These are phyloP conservation scores for Syncephalastrum contaminatum DNA, from an alignment of 371 early-diverging fungal species.

Conservation along the genomic window DNA sequence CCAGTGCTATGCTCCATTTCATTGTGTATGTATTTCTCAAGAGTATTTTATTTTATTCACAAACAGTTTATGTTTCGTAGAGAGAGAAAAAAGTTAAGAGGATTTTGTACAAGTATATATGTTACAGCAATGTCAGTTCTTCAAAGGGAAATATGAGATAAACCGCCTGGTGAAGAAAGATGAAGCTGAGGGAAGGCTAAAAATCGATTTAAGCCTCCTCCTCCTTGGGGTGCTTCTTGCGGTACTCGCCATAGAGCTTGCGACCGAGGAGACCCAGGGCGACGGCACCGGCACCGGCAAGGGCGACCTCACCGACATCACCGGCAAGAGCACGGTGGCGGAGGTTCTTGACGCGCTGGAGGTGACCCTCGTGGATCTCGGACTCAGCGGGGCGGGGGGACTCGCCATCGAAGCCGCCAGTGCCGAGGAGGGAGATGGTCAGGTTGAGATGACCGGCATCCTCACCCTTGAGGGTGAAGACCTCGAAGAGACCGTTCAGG, in stretches of 20 bases:
- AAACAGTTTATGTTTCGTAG: too few relatives aligned
- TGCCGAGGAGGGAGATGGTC: slow-evolving; percentile 40
- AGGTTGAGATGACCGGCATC: slow-evolving; percentile 48
- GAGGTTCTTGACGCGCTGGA: slow-evolving; percentile 42
- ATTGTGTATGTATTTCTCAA: too few relatives aligned
- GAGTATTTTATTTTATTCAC: too few relatives aligned
- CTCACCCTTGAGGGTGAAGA: slow-evolving; percentile 47
- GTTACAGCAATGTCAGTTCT: too few relatives aligned
- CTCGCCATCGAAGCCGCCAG: slow-evolving; percentile 9
- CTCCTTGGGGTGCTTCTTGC: not conserved
- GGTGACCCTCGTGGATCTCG: slow-evolving; percentile 44
- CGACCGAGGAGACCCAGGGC: slow-evolving; percentile 54
- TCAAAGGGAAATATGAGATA: too few relatives aligned
- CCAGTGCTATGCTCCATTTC: too few relatives aligned
- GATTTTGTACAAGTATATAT: too few relatives aligned
- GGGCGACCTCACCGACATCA: slow-evolving; percentile 44
- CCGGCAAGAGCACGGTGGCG: slow-evolving; percentile 44
- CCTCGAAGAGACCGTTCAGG: slow-evolving; percentile 49
- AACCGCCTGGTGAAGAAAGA: too few relatives aligned
- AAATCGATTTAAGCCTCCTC: slow-evolving; percentile 19
- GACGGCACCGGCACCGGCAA: slow-evolving; percentile 39
- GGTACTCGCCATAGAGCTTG: slow-evolving; percentile 44
- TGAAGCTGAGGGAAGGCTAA: too few relatives aligned
- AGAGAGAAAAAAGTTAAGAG: too few relatives aligned
- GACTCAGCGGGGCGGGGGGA: slow-evolving; percentile 41